Evolutionary conservation across 768 basidiomycete species (phyloP).

Genomic region (Lyophyllum shimeji): DNA sequence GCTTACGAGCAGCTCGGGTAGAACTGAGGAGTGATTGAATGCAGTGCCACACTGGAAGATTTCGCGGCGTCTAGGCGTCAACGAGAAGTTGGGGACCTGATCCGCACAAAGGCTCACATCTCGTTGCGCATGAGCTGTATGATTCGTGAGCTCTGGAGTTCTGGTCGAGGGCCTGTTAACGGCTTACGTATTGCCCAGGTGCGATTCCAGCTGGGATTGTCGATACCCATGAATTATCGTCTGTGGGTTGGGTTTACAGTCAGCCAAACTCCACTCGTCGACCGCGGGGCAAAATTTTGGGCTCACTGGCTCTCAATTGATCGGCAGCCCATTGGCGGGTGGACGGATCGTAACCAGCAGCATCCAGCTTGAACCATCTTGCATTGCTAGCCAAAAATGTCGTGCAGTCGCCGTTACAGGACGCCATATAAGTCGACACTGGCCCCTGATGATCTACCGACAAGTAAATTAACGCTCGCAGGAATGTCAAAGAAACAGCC

Average conservation of each 20-base stretch:
- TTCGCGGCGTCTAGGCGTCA: slow-evolving; percentile 1
- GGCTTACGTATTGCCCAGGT: slow-evolving; percentile 50
- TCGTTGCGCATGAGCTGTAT: slow-evolving; percentile 46
- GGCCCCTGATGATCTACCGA: slow-evolving; percentile 46
- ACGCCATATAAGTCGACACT: slow-evolving; percentile 52
- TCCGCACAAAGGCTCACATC: slow-evolving; percentile 31
- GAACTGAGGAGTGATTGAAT: slow-evolving; percentile 42
- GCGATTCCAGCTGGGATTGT: slow-evolving; percentile 41
- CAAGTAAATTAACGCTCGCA: background rate
- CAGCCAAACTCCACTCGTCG: background rate
- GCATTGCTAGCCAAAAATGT: slow-evolving; percentile 36
- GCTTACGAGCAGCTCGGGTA: slow-evolving; percentile 52
- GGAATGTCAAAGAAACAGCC: slow-evolving; percentile 4
- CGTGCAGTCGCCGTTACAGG: slow-evolving; percentile 45
- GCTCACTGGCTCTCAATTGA: slow-evolving; percentile 40
- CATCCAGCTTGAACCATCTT: slow-evolving; percentile 51
- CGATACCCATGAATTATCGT: slow-evolving; percentile 40
- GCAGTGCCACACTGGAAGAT: slow-evolving; percentile 40
- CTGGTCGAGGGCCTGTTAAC: background rate
- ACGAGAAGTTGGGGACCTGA: slow-evolving; percentile 4
- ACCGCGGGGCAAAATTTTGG: slow-evolving; percentile 2
- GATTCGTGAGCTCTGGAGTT: background rate
- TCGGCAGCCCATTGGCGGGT: slow-evolving; percentile 41
- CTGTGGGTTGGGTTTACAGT: slow-evolving; percentile 23
- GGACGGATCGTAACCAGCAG: slow-evolving; percentile 38